These are phyloP conservation scores for Coemansia sp. DNA, from an alignment of 192 early-diverging fungal species.

Conservation along the genomic window DNA sequence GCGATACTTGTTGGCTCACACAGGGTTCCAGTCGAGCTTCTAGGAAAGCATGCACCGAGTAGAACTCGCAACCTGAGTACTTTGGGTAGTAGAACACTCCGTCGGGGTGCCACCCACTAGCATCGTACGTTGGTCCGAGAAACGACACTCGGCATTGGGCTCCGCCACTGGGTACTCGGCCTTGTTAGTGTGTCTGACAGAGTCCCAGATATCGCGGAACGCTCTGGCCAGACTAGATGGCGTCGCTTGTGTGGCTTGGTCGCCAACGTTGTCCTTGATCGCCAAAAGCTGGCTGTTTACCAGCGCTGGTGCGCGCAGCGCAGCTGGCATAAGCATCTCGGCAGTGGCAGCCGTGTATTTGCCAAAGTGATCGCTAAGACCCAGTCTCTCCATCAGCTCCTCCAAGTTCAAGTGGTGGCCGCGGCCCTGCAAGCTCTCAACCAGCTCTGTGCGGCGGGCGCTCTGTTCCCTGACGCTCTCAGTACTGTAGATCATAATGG, in stretches of 20 bases:
- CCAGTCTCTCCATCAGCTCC: neutral
- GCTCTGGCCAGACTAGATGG: neutral
- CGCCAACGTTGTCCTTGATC: neutral
- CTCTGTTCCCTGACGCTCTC: neutral
- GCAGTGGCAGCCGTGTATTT: neutral
- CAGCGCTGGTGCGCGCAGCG: neutral
- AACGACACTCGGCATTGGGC: neutral
- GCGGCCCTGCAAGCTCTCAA: neutral
- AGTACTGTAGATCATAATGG: too few species aligned
- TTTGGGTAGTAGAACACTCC: neutral
- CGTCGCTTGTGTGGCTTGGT: neutral
- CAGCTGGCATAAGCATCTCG: neutral
- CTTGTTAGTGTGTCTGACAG: neutral
- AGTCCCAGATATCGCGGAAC: constrained; percentile 3
- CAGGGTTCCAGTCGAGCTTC: neutral
- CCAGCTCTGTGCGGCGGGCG: neutral
- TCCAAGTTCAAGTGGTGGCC: neutral
- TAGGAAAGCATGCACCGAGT: neutral
- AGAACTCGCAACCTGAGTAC: neutral
- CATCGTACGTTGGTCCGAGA: neutral
- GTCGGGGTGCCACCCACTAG: neutral
- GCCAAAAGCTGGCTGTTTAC: neutral
- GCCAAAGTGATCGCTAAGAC: neutral
- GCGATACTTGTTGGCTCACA: neutral
- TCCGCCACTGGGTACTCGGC: neutral